Conservation (phyloP, 805 yeast species). For the Yamadazyma kitorensis region DNA sequence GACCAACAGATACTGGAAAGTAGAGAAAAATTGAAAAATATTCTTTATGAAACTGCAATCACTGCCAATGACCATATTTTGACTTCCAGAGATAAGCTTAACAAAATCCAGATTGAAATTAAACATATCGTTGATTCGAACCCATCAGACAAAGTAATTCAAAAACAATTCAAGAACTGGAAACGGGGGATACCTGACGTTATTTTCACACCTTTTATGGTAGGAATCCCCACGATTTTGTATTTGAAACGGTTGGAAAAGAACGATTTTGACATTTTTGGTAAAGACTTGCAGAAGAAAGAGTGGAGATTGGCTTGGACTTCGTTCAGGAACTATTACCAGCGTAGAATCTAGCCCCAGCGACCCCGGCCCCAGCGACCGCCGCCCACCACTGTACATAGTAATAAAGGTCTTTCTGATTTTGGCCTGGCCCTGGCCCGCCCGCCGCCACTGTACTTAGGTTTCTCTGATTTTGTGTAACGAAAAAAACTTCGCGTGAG, state of each 20-base stretch:
- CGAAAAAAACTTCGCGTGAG: no score
- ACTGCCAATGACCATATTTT: slow-evolving; percentile 78
- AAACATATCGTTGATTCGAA: slow-evolving; percentile 21
- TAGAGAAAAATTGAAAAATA: slow-evolving; percentile 46
- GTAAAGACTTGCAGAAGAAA: slow-evolving; percentile 40
- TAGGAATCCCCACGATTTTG: slow-evolving; percentile 60
- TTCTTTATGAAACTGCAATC: slow-evolving; percentile 67
- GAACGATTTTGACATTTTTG: slow-evolving; percentile 59
- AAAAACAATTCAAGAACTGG: slow-evolving; percentile 34
- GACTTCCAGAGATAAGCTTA: slow-evolving; percentile 59
- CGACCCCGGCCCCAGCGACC: no score
- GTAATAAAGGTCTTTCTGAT: no score
- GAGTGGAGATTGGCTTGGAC: slow-evolving; percentile 71
- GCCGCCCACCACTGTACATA: not conserved
- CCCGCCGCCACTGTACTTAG: not conserved
- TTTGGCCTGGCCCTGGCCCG: no score
- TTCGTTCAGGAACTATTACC: slow-evolving; percentile 47
- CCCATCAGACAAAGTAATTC: slow-evolving; percentile 24
- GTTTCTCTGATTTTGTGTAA: not conserved
- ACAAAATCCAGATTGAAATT: slow-evolving; percentile 37
- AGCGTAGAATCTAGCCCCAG: slow-evolving; percentile 18
- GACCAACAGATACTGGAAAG: slow-evolving; percentile 22
- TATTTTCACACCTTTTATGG: slow-evolving; percentile 64
- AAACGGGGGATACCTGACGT: slow-evolving; percentile 56
- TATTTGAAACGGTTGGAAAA: slow-evolving; percentile 61